Evolutionary conservation across 345 rosid species (phyloP), one percentile per base, ranked within the genome.

Genomic region (Melaleuca quinquenervia): DNA sequence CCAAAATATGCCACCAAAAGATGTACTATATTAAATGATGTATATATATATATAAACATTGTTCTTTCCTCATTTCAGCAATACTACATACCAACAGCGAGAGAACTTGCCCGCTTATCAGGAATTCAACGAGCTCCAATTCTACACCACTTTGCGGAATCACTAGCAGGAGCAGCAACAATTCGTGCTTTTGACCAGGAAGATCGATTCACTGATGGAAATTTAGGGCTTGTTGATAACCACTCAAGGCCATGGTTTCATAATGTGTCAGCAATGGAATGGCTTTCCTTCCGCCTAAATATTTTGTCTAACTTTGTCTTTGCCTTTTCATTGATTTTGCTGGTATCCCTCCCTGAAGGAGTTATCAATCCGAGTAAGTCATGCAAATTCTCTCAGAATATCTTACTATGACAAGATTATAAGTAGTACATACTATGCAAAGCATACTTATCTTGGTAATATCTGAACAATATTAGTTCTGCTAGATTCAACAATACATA

Each of bases 231-330:
- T 51, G 87, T 95, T 82, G 96, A 96, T 87, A 90, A 87, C 86
- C 96, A 93, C 88, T 95, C 99, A 36, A 95, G 96, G 89, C 97
- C 99, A 84, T 96, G 98, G 99, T 96, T 96, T 90, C 97, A 96
- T 88, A 91, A 90, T 86, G 87, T 89, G 76, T 88, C 98, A 32
- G 98, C 99, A 54, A 95, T 96, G 98, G 99, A 96, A 86, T 96
- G 99, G 99, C 96, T 96, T 86, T 95, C 96, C 84, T 96, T 95
- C 92, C 91, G 99, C 87, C 90, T 96, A 87, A 96, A 95, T 90
- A 12, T 96, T 52, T 91, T 96, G 58, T 96, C 99, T 84, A 95
- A 95, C 89, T 95, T 95, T 87, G 97, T 96, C 36, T 96, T 96
- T 90, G 98, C 97, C 48, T 95, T 93, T 90, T 93, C 99, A 51